Evolutionary conservation across 2,329 filamentous ascomycete genomes (phyloP), one percentile per base, ranked within the genome.

Genomic region (Penicillium sp.): DNA sequence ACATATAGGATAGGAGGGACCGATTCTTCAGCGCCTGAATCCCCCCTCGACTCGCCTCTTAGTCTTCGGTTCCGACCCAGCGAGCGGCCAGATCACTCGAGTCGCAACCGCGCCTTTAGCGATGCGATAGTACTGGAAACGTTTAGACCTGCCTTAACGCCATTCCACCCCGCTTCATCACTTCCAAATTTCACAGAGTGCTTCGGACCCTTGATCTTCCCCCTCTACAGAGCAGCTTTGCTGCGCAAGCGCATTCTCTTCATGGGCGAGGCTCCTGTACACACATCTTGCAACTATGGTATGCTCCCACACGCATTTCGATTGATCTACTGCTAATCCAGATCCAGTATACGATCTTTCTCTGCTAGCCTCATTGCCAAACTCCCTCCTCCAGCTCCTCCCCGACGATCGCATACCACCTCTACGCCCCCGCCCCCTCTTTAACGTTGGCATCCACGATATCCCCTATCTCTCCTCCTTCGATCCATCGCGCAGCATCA

Each of bases 171-270:
- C 12, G 93, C 92, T 3, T 86, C 91, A 75, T 94, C 90, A 52
- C 81, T 97, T 61, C 83, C 87, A 11, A 81, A 83, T 33, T 84
- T 96, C 60, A 76, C 97, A 43, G 87, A 94, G 63, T 84, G 83
- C 9, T 96, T 97, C 69, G 94, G 94, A 0, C 94, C 94, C 1
- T 80, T 99, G 53, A 85, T 97, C 48, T 99, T 97, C 69, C 90
- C 94, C 11, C 83, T 99, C 59, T 89, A 96, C 65, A 86, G 94
- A 65, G 91, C 91, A 42, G 91, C 92, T 8, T 77, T 99, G 47
- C 76, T 96, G 59, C 85, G 93, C 54, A 93, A 94, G 75, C 85
- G 94, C 55, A 93, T 99, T 53, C 75, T 99, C 49, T 87, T 99
- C 58, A 88, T 94, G 26, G 88, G 89, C 17, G 86, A 92, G 71